phyloP scores from a whole-genome alignment of 352 stramenopile species.

The Globisporangium spinosum region DNA sequence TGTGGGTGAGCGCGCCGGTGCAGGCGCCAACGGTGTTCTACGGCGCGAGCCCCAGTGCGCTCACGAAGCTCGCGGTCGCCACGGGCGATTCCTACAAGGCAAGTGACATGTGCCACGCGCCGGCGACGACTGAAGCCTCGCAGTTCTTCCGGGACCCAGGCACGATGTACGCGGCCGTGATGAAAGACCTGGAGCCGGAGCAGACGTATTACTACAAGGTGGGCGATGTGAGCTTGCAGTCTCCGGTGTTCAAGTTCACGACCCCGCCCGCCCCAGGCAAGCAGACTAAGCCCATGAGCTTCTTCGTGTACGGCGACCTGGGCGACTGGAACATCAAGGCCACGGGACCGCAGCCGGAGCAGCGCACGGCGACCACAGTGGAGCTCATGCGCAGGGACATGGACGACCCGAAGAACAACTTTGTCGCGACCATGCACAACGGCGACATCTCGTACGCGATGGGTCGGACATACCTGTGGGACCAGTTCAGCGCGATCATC shows the following conservation, averaged over 20 bases:
- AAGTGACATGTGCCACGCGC: constrained; percentile 28
- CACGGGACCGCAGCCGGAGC: constrained; percentile 1
- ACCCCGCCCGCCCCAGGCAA: constrained; percentile 18
- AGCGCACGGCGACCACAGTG: constrained; percentile 29
- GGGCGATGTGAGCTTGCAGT: constrained; percentile 6
- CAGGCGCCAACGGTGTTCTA: constrained; percentile 34
- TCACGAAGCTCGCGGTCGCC: constrained; percentile 7
- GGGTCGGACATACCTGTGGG: constrained; percentile 56
- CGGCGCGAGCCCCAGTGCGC: constrained; percentile 15
- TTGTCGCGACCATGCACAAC: constrained; percentile 60
- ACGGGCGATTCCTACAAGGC: constrained; percentile 14
- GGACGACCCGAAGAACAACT: constrained; percentile 21
- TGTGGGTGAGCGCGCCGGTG: constrained; percentile 50
- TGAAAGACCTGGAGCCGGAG: constrained; percentile 16
- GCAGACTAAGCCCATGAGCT: constrained; percentile 29
- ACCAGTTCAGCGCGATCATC: constrained; percentile 65
- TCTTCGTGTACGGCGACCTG: constrained; percentile 69
- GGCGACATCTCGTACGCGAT: constrained; percentile 70
- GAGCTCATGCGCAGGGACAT: constrained; percentile 29
- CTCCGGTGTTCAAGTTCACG: constrained; percentile 20
- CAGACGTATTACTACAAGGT: constrained; percentile 28
- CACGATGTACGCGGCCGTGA: constrained; percentile 20
- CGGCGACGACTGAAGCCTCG: constrained; percentile 18
- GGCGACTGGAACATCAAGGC: constrained; percentile 32
- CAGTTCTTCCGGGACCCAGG: constrained; percentile 24